Evolutionary conservation across 2,329 filamentous ascomycete genomes (phyloP), one percentile per base, ranked within the genome.

Genomic region (Whalleya microplaca): DNA sequence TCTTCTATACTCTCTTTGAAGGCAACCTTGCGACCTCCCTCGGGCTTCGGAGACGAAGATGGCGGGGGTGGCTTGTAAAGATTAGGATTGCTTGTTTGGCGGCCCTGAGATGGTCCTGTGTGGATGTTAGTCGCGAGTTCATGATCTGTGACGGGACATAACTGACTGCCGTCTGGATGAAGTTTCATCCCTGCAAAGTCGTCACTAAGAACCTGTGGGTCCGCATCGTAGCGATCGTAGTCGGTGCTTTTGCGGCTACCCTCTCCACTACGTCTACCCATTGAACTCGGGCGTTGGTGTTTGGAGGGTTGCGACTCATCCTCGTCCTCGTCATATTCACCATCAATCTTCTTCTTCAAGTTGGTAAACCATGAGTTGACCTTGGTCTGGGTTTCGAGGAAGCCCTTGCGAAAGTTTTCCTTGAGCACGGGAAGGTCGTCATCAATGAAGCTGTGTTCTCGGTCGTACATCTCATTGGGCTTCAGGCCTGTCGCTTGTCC

Each of bases 361-460:
- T 87, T 92, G 48, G 85, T 90, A 67, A 99, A 92, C 93, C 94
- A 98, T 48, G 85, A 84, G 76, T 96, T 98, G 67, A 99, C 90
- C 70, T 91, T 96, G 53, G 85, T 87, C 76, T 98, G 95, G 1
- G 95, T 98, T 70, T 99, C 93, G 53, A 92, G 70, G 76, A 99
- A 99, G 3, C 95, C 95, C 76, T 98, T 96, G 71, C 89, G 89
- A 65, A 99, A 84, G 69, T 96, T 97, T 71, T 96, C 92, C 64
- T 88, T 88, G 70, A 99, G 97, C 48, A 94, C 87, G 1, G 95
- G 94, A 14, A 99, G 84, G 65, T 99, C 95, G 68, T 99, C 95
- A 67, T 99, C 95, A 66, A 98, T 85, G 74, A 99, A 99, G 78
- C 86, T 97, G 69, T 89, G 89, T 67, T 96, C 92, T 46, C 84